Evolutionary conservation across 768 basidiomycete genomes (phyloP), one percentile per base, ranked within the genome.

Genomic region (Termitomyces sp.): DNA sequence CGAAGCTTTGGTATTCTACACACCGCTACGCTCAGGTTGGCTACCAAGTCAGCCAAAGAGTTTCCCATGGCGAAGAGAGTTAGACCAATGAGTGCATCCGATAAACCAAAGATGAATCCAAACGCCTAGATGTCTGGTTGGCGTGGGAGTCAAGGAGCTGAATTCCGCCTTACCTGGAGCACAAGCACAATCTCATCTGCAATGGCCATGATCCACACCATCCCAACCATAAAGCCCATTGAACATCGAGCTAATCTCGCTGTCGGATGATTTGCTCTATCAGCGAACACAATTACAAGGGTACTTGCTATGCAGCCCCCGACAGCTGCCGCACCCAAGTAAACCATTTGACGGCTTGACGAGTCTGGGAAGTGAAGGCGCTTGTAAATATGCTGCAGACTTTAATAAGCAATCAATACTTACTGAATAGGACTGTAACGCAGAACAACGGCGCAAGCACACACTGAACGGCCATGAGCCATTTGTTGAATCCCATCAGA

Each of bases 201-300:
- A 50, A 98, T 95, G 6, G 91, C 94, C 86, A 98, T 95, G 66
- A 99, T 98, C 96, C 97, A 99, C 8, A 98, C 87, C 61, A 98
- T 84, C 3, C 94, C 81, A 30, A 96, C 88, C 23, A 87, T 70
- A 74, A 99, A 99, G 0, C 97, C 96, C 80, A 95, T 87, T 26
- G 86, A 88, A 68, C 93, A 96, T 10, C 95, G 82, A 10, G 82
- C 79, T 73, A 94, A 79, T 58, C 84, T 80, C 49, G 83, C 79
- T 14, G 81, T 67, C 5, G 80, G 77, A 61, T 84, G 79, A 20
- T 78, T 75, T 3, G 91, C 88, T 44, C 81, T 79, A 7, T 81
- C 78, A 0, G 82, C 82, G 66, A 87, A 87, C 0, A 84, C 68
- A 5, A 83, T 72, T 2, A 92, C 87, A 1, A 88, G 70, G 6